Conservation (phyloP, 1,284 basidiomycete species). For the Fomes fomentarius region DNA sequence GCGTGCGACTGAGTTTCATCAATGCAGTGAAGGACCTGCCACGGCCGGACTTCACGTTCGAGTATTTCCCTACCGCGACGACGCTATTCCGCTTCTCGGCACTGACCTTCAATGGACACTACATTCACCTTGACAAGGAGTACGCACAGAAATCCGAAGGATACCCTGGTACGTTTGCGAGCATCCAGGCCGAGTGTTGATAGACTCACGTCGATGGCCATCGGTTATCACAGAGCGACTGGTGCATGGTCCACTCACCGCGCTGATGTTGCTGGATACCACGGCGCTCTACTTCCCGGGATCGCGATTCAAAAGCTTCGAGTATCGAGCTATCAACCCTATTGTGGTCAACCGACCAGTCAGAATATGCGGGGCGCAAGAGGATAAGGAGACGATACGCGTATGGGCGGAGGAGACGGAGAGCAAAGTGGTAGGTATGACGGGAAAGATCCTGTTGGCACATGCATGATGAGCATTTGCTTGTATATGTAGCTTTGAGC, state of each 20-base stretch:
- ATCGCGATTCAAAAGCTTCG: slow-evolving; percentile 53
- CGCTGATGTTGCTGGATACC: slow-evolving; percentile 75
- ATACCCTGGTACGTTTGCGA: slow-evolving; percentile 59
- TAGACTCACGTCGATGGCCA: neutral
- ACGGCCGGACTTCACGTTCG: slow-evolving; percentile 59
- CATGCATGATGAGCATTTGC: slow-evolving; percentile 6
- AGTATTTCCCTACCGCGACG: slow-evolving; percentile 66
- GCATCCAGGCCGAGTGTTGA: neutral
- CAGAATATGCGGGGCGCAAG: slow-evolving; percentile 56
- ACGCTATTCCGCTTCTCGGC: slow-evolving; percentile 87
- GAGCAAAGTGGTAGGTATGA: slow-evolving; percentile 70
- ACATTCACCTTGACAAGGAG: slow-evolving; percentile 74
- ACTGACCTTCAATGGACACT: slow-evolving; percentile 78
- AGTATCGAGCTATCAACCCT: slow-evolving; percentile 78
- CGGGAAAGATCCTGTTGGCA: slow-evolving; percentile 41
- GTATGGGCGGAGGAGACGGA: slow-evolving; percentile 36
- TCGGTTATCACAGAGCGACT: slow-evolving; percentile 58
- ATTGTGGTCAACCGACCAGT: slow-evolving; percentile 65
- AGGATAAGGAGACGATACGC: slow-evolving; percentile 32
- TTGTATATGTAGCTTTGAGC: slow-evolving; percentile 2
- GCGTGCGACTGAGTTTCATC: slow-evolving; percentile 10
- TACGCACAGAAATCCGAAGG: slow-evolving; percentile 73
- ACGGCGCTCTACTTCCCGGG: slow-evolving; percentile 51
- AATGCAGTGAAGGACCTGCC: slow-evolving; percentile 55
- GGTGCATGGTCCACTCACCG: slow-evolving; percentile 82